Base-by-base conservation (phyloP, 2,329 filamentous ascomycete species). In the Calonectria ilicicola region DNA sequence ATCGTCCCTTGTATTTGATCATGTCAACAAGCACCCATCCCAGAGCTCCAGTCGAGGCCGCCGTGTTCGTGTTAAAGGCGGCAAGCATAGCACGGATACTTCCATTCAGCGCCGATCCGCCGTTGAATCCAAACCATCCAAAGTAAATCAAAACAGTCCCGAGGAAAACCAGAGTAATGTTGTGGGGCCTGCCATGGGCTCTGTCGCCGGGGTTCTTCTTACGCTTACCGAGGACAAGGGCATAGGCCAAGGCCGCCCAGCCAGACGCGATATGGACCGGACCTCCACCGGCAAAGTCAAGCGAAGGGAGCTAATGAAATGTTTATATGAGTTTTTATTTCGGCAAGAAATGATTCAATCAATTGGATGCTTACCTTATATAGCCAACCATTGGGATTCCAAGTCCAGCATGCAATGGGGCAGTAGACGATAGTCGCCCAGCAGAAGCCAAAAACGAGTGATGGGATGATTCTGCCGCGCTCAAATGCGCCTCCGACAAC, bases 101-200 rank as follows among this genome's bases (percentile, higher is more conserved):
- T 2, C 88, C 82, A 77, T 90, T 90, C 42, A 87, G 84, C 3
- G 88, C 87, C 56, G 81, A 85, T 51, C 82, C 86, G 35, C 88
- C 87, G 75, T 89, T 89, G 82, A 89, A 89, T 2, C 85, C 87
- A 68, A 89, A 86, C 87, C 87, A 89, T 26, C 88, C 90, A 74
- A 92, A 91, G 89, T 91, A 93, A 77, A 93, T 92, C 64, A 93
- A 83, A 15, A 91, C 84, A 2, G 91, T 93, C 9, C 91, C 91
- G 5, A 93, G 85, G 78, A 91, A 91, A 69, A 93, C 89, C 3
- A 93, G 85, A 1, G 89, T 90, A 1, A 90, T 89, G 82, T 92
- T 92, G 81, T 93, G 91, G 4, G 90, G 87, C 80, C 89, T 90
- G 75, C 81, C 82, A 66, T 80, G 77, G 5, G 76, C 78, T 29